Conservation (phyloP, 495 filamentous ascomycete species). For the Cenococcum geophilum region DNA sequence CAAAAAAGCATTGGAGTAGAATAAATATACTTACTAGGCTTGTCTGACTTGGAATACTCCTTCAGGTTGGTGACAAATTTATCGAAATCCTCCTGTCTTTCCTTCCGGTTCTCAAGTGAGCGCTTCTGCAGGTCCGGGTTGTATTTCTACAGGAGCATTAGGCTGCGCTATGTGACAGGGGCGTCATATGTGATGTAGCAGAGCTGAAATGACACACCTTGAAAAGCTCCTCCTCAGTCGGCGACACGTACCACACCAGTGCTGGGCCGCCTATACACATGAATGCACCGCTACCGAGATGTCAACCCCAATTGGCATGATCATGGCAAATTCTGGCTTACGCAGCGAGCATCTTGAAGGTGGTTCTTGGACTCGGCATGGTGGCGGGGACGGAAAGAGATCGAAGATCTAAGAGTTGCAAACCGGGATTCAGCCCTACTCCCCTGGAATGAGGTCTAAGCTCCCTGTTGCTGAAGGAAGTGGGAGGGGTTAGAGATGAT, state of each 20-base stretch:
- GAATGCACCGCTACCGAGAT: constrained; percentile 51
- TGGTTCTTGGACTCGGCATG: constrained; percentile 50
- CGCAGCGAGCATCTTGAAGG: constrained; percentile 51
- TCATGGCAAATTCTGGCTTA: constrained; percentile 34
- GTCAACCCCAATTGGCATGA: constrained; percentile 10
- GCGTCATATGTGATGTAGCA: background rate
- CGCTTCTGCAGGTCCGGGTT: constrained; percentile 87
- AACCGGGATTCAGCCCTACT: background rate
- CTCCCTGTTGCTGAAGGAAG: background rate
- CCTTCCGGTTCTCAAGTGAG: constrained; percentile 65
- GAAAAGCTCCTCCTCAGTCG: constrained; percentile 87
- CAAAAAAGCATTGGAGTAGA: constrained; percentile 9
- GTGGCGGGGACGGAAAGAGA: constrained; percentile 34
- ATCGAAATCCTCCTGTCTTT: constrained; percentile 76
- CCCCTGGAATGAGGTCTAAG: background rate
- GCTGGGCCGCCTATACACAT: constrained; percentile 79
- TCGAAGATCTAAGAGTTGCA: background rate
- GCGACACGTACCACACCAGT: constrained; percentile 70
- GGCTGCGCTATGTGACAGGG: no score
- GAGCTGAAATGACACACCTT: constrained; percentile 39
- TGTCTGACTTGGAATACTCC: constrained; percentile 83
- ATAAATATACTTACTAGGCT: constrained; percentile 55
- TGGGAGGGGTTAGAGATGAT: background rate
- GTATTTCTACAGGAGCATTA: constrained; percentile 54
- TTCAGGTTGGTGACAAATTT: constrained; percentile 78